These are phyloP conservation scores for Trichocladium uniseriatum DNA, from an alignment of 495 filamentous ascomycete species.

Conservation along the genomic window DNA sequence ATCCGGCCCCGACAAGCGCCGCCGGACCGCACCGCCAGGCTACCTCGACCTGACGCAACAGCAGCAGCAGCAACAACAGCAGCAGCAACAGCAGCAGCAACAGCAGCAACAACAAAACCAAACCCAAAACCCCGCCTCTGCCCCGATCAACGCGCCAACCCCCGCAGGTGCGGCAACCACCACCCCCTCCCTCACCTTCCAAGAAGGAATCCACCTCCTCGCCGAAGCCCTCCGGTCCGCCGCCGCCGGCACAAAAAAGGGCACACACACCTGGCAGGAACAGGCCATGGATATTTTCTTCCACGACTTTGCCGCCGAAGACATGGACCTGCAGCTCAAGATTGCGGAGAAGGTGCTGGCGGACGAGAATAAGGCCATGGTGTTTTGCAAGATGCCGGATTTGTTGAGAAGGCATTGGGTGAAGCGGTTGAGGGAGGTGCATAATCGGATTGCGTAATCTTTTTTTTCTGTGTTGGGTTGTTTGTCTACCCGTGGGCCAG, in stretches of 20 bases:
- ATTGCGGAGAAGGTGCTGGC: constrained; percentile 43
- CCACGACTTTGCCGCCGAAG: constrained; percentile 38
- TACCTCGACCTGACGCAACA: constrained; percentile 20
- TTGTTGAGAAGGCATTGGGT: constrained; percentile 39
- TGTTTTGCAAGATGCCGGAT: constrained; percentile 44
- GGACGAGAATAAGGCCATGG: constrained; percentile 46
- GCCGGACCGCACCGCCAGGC: constrained; percentile 26
- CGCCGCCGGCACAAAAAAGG: background rate
- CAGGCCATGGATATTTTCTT: constrained; percentile 44
- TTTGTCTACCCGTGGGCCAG: no score
- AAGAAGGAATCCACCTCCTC: constrained; percentile 20
- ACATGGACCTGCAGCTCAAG: constrained; percentile 42
- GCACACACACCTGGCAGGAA: constrained; percentile 32
- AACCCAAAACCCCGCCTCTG: background rate
- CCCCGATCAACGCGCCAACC: background rate
- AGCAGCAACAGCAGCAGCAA: background rate
- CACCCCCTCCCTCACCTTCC: constrained; percentile 5
- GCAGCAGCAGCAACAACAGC: constrained; percentile 10
- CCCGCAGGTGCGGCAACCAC: background rate
- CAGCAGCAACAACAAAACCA: background rate
- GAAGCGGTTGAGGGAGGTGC: constrained; percentile 35
- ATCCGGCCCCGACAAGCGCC: constrained; percentile 33
- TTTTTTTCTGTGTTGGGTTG: no score
- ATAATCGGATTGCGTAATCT: constrained; percentile 31
- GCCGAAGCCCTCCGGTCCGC: constrained; percentile 27